These are phyloP conservation scores for Globisporangium echinulatum DNA, from an alignment of 352 stramenopile species.

Conservation along the genomic window DNA sequence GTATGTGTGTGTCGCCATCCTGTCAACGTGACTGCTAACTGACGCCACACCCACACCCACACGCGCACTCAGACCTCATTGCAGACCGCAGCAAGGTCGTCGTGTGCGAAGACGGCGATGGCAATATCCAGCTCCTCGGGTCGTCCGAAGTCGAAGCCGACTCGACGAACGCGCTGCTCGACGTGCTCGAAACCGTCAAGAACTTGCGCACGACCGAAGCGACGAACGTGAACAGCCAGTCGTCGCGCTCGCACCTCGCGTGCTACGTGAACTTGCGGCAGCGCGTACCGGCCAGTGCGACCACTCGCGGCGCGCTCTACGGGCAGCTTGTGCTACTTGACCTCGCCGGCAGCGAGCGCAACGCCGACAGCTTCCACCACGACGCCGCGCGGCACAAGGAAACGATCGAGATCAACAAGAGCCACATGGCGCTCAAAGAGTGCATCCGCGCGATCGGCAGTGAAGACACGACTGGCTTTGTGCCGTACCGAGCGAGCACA, in stretches of 20 bases:
- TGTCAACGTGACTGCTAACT: conserved; percentile 88
- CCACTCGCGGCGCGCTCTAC: neutral
- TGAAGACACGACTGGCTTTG: conserved; percentile 44
- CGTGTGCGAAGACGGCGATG: conserved; percentile 65
- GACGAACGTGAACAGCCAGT: conserved; percentile 75
- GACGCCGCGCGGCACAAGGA: conserved; percentile 54
- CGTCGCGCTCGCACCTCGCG: conserved; percentile 63
- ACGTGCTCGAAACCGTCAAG: conserved; percentile 60
- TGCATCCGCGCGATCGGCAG: conserved; percentile 66
- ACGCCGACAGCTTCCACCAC: conserved; percentile 76
- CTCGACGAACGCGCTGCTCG: conserved; percentile 55
- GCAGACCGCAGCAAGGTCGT: conserved; percentile 4
- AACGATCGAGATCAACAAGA: conserved; percentile 82
- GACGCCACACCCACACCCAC: neutral
- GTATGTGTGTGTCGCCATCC: conserved; percentile 17
- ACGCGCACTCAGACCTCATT: neutral
- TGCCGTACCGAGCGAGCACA: conserved; percentile 64
- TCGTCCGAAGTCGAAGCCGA: conserved; percentile 40
- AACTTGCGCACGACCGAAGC: conserved; percentile 67
- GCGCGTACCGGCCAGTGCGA: neutral
- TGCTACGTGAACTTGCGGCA: conserved; percentile 54
- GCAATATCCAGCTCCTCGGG: conserved; percentile 60
- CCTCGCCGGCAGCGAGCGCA: conserved; percentile 68
- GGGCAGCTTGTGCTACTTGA: conserved; percentile 22
- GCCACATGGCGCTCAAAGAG: conserved; percentile 74